A percentile compares a stretch with the other conserved stretches of the same genome.
phyloP scores from a whole-genome alignment of 495 filamentous ascomycete genomes.

The Podospora conica region DNA sequence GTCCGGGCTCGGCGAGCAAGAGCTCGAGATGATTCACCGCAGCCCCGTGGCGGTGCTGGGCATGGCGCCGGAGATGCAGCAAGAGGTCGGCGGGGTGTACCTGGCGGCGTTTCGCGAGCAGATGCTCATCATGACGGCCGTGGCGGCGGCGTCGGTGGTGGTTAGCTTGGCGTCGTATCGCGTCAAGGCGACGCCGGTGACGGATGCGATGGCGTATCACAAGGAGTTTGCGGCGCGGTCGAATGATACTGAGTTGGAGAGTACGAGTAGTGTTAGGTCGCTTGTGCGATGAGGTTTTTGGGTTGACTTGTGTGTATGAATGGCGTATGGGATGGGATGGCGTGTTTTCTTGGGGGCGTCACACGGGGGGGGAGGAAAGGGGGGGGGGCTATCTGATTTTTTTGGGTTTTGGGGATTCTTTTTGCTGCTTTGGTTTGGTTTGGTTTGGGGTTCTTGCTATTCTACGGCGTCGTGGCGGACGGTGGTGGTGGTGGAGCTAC shows the following conservation, averaged over 20 bases:
- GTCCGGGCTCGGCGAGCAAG: constrained; percentile 16
- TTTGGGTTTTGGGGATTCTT: too few species aligned
- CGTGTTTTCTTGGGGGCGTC: background rate
- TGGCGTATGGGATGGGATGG: too few species aligned
- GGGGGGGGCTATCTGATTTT: background rate
- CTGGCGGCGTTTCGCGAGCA: constrained; percentile 18
- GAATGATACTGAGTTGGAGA: constrained; percentile 24
- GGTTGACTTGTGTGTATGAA: too few species aligned
- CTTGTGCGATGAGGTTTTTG: constrained; percentile 13
- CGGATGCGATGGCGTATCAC: constrained; percentile 20
- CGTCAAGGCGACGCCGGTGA: constrained; percentile 14
- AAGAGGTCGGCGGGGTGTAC: constrained; percentile 16
- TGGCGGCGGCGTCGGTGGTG: constrained; percentile 25
- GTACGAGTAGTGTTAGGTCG: constrained; percentile 22
- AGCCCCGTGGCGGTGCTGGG: constrained; percentile 13
- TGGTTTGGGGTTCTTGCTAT: background rate
- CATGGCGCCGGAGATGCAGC: background rate
- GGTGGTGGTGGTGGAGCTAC: background rate
- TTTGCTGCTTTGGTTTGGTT: background rate
- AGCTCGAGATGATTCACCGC: constrained; percentile 16
- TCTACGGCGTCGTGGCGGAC: background rate
- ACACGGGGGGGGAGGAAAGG: too few species aligned
- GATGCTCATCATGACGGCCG: constrained; percentile 23
- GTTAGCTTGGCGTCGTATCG: constrained; percentile 23
- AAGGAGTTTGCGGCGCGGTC: constrained; percentile 16